Percentiles rank a stretch among this genome's conserved stretches.
These are phyloP conservation scores for Colletotrichum gloeosporioides DNA, from an alignment of 2,329 filamentous ascomycete genomes.

Conservation along the genomic window DNA sequence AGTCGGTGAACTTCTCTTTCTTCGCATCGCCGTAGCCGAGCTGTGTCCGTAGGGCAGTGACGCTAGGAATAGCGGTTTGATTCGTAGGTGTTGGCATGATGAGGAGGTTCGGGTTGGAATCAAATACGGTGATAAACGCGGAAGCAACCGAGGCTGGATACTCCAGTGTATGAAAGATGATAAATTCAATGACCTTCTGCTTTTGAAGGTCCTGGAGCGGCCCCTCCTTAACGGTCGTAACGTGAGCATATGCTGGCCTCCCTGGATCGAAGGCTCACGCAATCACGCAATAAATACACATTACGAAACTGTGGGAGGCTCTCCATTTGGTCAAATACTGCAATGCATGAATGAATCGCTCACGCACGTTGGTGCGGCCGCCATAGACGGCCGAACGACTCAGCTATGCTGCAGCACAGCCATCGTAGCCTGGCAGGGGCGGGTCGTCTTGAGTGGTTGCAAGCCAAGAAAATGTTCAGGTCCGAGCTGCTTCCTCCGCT, in stretches of 20 bases:
- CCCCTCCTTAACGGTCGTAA: accelerated
- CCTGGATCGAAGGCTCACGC: neutral
- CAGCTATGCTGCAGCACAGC: no score
- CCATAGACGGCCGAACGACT: no score
- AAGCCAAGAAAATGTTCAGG: no score
- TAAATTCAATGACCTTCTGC: accelerated
- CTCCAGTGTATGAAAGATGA: accelerated
- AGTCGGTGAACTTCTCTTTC: accelerated
- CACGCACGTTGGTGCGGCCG: no score
- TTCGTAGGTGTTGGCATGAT: neutral
- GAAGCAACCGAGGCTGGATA: neutral
- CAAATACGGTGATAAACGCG: accelerated
- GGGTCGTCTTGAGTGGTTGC: no score
- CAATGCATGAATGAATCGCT: no score
- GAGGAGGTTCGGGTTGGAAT: neutral
- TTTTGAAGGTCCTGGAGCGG: neutral
- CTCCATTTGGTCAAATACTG: no score
- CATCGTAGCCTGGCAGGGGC: no score
- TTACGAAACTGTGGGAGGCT: no score
- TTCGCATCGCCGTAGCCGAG: neutral
- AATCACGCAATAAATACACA: neutral
- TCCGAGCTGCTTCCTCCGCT: no score
- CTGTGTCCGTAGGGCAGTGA: accelerated
- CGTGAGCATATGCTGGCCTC: accelerated
- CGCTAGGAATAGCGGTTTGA: neutral